Evolutionary conservation across 208 protist genomes (phyloP), one percentile per base, ranked within the genome.

Genomic region (Leishmania turanica): DNA sequence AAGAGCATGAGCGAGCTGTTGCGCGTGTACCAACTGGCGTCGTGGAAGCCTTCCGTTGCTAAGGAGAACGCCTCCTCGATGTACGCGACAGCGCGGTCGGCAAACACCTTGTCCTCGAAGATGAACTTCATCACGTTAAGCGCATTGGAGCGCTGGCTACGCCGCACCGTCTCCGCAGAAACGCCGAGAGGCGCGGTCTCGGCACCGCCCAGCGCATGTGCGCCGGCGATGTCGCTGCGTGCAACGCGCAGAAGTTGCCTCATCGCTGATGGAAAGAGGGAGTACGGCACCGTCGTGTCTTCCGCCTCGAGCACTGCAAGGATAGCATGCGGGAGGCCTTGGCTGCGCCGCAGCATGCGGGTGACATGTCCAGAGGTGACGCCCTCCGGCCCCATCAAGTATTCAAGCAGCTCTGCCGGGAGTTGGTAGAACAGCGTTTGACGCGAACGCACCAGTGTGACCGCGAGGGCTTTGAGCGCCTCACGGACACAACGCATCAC

Each of bases 121-220:
- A 98, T 88, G 84, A 97, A 98, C 84, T 97, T 97, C 62, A 98
- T 78, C 42, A 98, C 96, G 84, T 98, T 98, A 21, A 98, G 81
- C 21, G 93, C 94, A 78, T 98, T 98, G 7, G 94, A 95, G 69
- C 90, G 92, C 78, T 96, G 94, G 51, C 93, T 93, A 42, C 85
- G 85, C 24, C 65, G 69, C 37, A 92, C 84, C 17, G 90, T 87
- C 54, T 80, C 78, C 1, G 77, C n/a, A 62, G 80, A 56, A 62
- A 58, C 37, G 27, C 56, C n/a, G 31, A 76, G 31, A 76, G 24
- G 47, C 31, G 51, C 24, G 27, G 69, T 15, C 45, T 47, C 69
- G 27, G 40, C 27, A 62, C 73, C 54, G 24, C 75, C 40, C 21
- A 53, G 58, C 37, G 58, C 53, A 40, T 49, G 17, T 31, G n/a